phyloP scores from a whole-genome alignment of 1,139 yeast species.

The Kodamaea plutei region DNA sequence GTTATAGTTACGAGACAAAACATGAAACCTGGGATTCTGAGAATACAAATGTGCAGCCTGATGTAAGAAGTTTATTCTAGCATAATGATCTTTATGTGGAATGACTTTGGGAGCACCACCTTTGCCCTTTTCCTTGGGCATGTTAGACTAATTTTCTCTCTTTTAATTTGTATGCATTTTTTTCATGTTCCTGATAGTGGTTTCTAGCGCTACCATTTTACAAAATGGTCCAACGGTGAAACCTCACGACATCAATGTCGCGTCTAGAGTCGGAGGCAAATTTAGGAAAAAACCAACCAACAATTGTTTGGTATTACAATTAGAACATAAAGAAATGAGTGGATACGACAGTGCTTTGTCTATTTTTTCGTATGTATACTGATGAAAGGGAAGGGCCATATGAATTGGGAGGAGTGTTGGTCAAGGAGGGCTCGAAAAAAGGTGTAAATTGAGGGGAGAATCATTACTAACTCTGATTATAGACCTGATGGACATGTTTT shows the following conservation, averaged over 20 bases:
- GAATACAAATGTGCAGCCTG: slow-evolving; percentile 42
- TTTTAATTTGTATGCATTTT: no score
- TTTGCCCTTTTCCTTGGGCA: no score
- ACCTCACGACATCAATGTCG: slow-evolving; percentile 4
- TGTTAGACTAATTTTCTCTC: no score
- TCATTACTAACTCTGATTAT: no score
- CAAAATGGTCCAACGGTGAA: no score
- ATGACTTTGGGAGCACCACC: slow-evolving; percentile 25
- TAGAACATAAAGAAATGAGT: slow-evolving; percentile 83
- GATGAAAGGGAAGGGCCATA: no score
- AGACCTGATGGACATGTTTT: slow-evolving; percentile 99
- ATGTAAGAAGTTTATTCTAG: slow-evolving; percentile 53
- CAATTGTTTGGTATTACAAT: slow-evolving; percentile 1
- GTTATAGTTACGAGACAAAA: slow-evolving; percentile 47
- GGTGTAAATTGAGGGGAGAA: no score
- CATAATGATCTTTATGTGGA: slow-evolving; percentile 56
- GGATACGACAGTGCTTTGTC: slow-evolving; percentile 99
- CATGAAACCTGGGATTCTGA: slow-evolving; percentile 18
- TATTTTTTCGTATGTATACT: slow-evolving; percentile 88
- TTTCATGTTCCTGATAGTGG: no score
- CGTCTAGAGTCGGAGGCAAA: slow-evolving; percentile 10
- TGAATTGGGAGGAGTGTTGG: no score
- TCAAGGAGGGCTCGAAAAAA: no score
- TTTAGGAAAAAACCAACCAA: slow-evolving; percentile 5
- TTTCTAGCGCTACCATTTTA: no score